A percentile compares a stretch with the other conserved stretches of the same genome.
These are phyloP conservation scores for Jamesozyma gamospora DNA, from an alignment of 805 yeast genomes.

Conservation along the genomic window DNA sequence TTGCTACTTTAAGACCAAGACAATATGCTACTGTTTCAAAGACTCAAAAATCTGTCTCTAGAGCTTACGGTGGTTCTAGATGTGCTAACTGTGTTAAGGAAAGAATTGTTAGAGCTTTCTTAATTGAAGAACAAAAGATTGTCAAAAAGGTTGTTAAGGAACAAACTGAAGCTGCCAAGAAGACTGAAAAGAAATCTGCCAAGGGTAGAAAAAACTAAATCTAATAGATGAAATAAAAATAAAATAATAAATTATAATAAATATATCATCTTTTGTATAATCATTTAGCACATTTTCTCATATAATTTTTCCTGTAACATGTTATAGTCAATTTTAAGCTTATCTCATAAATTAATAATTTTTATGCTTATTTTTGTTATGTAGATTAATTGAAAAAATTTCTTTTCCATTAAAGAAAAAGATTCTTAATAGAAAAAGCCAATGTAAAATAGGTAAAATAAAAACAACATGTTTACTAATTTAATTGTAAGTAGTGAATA, in stretches of 20 bases:
- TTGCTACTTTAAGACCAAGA: conserved; percentile 96
- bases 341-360: no score
- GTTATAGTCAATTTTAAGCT: conserved; percentile 4
- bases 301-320: conserved; percentile 8
- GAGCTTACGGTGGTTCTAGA: conserved; percentile 99
- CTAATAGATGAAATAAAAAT: not conserved
- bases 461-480: no score
- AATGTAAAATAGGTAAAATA: no score
- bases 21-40: conserved; percentile 89
- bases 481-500: no score
- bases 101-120: conserved; percentile 98
- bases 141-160: conserved; percentile 99
- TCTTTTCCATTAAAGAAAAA: no score
- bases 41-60: conserved; percentile 96
- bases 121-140: conserved; percentile 99
- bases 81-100: conserved; percentile 99
- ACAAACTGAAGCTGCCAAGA: conserved; percentile 81
- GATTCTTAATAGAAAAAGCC: no score
- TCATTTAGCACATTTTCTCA: conserved; percentile 6
- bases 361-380: no score
- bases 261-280: conserved; percentile 1
- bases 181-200: conserved; percentile 33
- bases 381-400: no score
- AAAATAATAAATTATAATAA: no score
- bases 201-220: conserved; percentile 12